Base-by-base conservation (phyloP, 1,284 basidiomycete species). In the Austroboletus niveus region DNA sequence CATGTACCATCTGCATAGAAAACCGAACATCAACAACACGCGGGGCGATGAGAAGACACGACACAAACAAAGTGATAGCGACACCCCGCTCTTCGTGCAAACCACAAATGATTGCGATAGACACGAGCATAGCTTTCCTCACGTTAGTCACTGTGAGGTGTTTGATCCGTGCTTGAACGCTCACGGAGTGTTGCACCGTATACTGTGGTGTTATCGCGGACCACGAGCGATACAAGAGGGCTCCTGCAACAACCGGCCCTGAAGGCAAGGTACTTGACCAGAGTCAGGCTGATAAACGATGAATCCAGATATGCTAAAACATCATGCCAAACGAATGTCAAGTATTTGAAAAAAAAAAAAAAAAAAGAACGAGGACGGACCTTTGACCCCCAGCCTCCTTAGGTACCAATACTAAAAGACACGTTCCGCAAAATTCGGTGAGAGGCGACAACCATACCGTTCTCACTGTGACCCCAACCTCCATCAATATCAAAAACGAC, bases 221-320 rank as follows among this genome's bases (percentile, higher is more conserved):
- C 45, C n/a, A 64, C 42, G 7, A 66, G 54, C 9, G 51, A 57
- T 17, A 60, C 52, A 24, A 67, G 59, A 2, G 63, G 52, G 0
- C 48, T 52, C 27, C 53, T 55, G 0, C 59, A 48, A 53, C 48
- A 55, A 20, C 62, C 55, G 14, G 42, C 39, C 43, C 43, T 54
- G 3, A 39, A 38, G 48, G 51, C 46, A 9, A 38, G 17, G 32
- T 49, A 27, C 47, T 60, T 63, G 56, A 52, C 47, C 31, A 45
- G 29, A 20, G 52, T 57, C 50, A 67, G 34, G 30, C 42, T 6
- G 9, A 65, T 36, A 14, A 7, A 57, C 49, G 10, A n/a, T 30
- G 22, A 65, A 47, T 1, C 17, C 20, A n/a, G 63, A 34, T 24
- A 55, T 24, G 27, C 61, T 65, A 45, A 15, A 20, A 17, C 17